Base-by-base conservation (phyloP, 2,329 filamentous ascomycete species). In the Pseudopyricularia javanii region DNA sequence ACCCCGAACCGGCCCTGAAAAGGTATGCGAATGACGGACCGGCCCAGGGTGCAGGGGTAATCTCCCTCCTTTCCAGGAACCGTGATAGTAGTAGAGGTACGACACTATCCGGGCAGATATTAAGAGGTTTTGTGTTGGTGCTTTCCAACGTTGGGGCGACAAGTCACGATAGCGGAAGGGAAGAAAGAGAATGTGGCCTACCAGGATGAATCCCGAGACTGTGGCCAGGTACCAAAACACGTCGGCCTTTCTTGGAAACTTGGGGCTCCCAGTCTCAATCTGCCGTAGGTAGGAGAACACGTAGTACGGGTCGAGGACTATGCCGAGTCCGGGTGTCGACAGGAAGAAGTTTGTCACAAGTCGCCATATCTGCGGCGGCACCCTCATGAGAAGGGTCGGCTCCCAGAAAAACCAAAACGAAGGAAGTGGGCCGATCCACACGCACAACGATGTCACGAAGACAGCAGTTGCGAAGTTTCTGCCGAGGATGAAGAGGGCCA, bases 61-160 rank as follows among this genome's bases (percentile, higher is more conserved):
- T 88, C 83, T 88, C 76, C 85, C 85, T 88, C 85, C 74, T 70
- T 82, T 86, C 74, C 83, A 88, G 85, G 85, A 88, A 88, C 84
- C 85, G 84, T 74, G 77, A 84, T 83, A 87, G 83, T 74, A 80
- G 84, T 78, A 70, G 77, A 70, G 68, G 60, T 53, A 62, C 57
- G 63, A 64, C 74, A 75, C 84, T 86, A 84, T 80, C 78, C 85
- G 85, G 84, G 85, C 85, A 88, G 85, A 86, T 86, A 82, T n/a
- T 75, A 74, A 73, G 76, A 79, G 76, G 71, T 66, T 61, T 56
- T 53, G 43, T 26, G 17, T 22, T 26, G 50, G 28, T 54, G 49
- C 51, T 49, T 40, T 45, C 45, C 37, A 43, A 52, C 20, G 56
- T 51, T 32, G 51, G 56, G 53, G 67, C 74, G 70, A 68, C 76